phyloP scores from a whole-genome alignment of 441 rosid genomes.

The Pelargonium citronellum region DNA sequence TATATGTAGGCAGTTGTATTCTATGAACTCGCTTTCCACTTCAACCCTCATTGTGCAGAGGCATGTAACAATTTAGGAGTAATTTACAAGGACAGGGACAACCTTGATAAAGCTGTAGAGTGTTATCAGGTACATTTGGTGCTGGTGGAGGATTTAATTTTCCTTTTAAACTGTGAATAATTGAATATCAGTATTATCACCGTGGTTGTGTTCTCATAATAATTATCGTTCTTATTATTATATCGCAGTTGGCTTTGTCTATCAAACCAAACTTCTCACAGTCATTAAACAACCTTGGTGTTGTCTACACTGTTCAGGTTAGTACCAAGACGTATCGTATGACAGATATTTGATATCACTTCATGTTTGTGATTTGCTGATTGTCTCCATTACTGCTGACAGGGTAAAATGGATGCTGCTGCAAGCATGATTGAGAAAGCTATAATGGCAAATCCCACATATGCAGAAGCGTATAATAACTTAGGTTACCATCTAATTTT shows the following conservation, averaged over 20 bases:
- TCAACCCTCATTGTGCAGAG: slow-evolving; percentile 98
- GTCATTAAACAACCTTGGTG: slow-evolving; percentile 97
- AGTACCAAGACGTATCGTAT: slow-evolving; percentile 22
- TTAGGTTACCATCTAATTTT: slow-evolving; percentile 49
- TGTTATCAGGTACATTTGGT: slow-evolving; percentile 69
- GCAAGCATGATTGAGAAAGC: slow-evolving; percentile 98
- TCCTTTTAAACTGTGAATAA: slow-evolving; percentile 8
- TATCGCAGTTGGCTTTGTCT: slow-evolving; percentile 81
- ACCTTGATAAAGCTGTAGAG: slow-evolving; percentile 98
- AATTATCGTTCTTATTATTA: slow-evolving; percentile 8
- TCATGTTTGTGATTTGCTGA: slow-evolving; percentile 17
- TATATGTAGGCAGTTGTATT: slow-evolving; percentile 68
- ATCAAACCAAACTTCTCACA: slow-evolving; percentile 95
- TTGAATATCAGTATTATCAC: slow-evolving; percentile 9
- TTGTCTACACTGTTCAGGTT: slow-evolving; percentile 98
- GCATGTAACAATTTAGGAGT: slow-evolving; percentile 99
- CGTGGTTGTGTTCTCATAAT: slow-evolving; percentile 5
- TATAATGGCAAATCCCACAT: slow-evolving; percentile 88
- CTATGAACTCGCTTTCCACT: slow-evolving; percentile 95
- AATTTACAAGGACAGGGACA: slow-evolving; percentile 94
- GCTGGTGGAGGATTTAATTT: slow-evolving; percentile 22
- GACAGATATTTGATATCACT: slow-evolving; percentile 13
- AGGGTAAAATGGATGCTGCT: slow-evolving; percentile 99
- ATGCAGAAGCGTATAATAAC: slow-evolving; percentile 96
- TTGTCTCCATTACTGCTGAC: slow-evolving; percentile 24